Evolutionary conservation across 2,329 filamentous ascomycete genomes (phyloP), one percentile per base, ranked within the genome.

Genomic region (Calonectria henricotiae): DNA sequence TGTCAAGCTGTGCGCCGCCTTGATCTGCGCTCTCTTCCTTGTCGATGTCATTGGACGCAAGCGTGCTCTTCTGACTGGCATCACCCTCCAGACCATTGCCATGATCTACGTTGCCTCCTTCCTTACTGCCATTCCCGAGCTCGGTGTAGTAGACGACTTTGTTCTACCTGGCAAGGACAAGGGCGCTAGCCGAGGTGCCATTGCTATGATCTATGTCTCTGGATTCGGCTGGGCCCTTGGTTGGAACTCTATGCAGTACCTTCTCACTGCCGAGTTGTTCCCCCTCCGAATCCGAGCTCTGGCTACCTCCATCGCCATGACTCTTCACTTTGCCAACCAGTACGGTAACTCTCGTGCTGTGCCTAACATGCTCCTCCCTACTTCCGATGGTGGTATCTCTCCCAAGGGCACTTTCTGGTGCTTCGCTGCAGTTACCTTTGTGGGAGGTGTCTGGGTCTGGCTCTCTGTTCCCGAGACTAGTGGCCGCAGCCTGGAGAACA

Each of bases 31-130:
- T 0, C 86, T 95, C 63, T 94, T 95, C 87, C 87, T 95, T 9
- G 92, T 95, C 73, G 93, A 95, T 75, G 90, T 92, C 65, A 91
- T 95, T 73, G 93, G 93, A 5, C 91, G 93, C 69, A 95, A 94
- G 82, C 88, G 90, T 8, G 86, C 90, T 0, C 85, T 92, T 0
- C 84, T 91, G 20, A 80, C 87, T 0, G 90, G 90, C 2, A 92
- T 92, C 74, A 84, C 83, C 2, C 82, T 91, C 1, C 90, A 92
- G 79, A 85, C 86, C 17, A 79, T 92, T 11, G 75, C 89, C 15
- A 91, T 92, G 88, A 73, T 90, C 73, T 92, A 92, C 78, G 84
- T 92, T 13, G 90, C 90, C 0, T 79, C 81, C 2, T 92, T 91
- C 83, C 83, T 92, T 1, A 89, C 89, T 0, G 84, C 88, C n/a